These are phyloP conservation scores for Tolypocladium album DNA, from an alignment of 2,329 filamentous ascomycete genomes.

Conservation along the genomic window DNA sequence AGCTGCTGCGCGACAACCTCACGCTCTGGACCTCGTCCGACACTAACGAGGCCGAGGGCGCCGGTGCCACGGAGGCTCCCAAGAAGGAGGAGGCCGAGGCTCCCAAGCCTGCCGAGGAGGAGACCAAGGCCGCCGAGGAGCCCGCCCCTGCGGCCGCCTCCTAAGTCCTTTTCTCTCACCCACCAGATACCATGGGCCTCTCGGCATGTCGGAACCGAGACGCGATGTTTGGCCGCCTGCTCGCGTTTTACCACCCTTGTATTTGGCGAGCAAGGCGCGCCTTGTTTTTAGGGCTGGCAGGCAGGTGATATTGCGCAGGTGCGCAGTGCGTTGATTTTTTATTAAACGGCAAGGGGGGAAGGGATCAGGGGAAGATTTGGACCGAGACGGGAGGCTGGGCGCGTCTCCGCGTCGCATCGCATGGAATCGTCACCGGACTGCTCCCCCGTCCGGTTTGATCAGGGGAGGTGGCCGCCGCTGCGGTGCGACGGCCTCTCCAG, in stretches of 20 bases:
- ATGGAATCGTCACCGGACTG: constrained; percentile 12
- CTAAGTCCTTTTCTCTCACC: constrained; percentile 28
- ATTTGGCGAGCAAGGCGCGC: constrained; percentile 12
- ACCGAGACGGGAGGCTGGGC: constrained; percentile 24
- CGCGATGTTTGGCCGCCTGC: constrained; percentile 16
- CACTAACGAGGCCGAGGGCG: constrained; percentile 63
- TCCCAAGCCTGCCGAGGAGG: constrained; percentile 28
- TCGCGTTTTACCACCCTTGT: constrained; percentile 7
- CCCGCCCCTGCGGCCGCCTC: constrained; percentile 37
- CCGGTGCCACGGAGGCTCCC: constrained; percentile 32
- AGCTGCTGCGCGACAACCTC: constrained; percentile 94
- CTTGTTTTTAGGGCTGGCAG: constrained; percentile 21
- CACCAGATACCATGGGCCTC: constrained; percentile 26
- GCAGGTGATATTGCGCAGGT: constrained; percentile 21
- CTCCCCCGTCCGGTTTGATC: constrained; percentile 14
- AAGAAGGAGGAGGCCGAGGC: constrained; percentile 52
- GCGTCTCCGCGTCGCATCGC: constrained; percentile 12
- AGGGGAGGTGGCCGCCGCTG: constrained; percentile 10
- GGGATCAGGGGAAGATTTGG: constrained; percentile 25
- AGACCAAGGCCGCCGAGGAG: constrained; percentile 30
- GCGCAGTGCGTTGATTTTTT: constrained; percentile 23
- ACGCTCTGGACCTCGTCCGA: constrained; percentile 97
- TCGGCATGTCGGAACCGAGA: constrained; percentile 25
- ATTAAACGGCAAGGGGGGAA: constrained; percentile 18
- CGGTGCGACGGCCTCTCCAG: constrained; percentile 12